Conservation (phyloP, 2,329 filamentous ascomycete genomes). For the Pseudogymnoascus sp. region DNA sequence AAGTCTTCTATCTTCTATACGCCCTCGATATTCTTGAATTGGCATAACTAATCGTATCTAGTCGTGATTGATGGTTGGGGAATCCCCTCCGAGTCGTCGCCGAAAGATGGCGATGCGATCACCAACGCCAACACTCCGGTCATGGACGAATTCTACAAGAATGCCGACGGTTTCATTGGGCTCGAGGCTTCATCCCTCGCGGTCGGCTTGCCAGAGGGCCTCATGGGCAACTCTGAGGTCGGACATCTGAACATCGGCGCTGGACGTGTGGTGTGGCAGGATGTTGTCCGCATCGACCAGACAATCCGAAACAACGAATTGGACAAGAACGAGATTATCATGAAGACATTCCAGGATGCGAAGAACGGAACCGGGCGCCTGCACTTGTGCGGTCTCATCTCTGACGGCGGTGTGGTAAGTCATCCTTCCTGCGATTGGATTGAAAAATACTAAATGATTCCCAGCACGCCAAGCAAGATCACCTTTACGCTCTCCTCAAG, state of each 20-base stretch:
- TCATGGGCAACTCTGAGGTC: slow-evolving; percentile 99
- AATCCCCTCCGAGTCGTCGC: slow-evolving; percentile 70
- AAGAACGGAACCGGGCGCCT: slow-evolving; percentile 86
- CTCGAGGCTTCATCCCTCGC: slow-evolving; percentile 94
- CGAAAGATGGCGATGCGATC: slow-evolving; percentile 89
- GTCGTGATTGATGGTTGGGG: slow-evolving; percentile 99
- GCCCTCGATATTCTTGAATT: slow-evolving; percentile 50
- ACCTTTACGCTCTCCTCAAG: slow-evolving; percentile 79
- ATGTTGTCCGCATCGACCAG: slow-evolving; percentile 90
- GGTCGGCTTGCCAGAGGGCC: slow-evolving; percentile 87
- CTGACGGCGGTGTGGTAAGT: slow-evolving; percentile 81
- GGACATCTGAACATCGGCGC: slow-evolving; percentile 98
- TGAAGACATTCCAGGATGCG: slow-evolving; percentile 65
- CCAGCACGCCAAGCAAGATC: slow-evolving; percentile 87
- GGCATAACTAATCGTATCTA: slow-evolving; percentile 54
- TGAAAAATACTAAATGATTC: slow-evolving; percentile 15
- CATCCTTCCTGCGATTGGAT: slow-evolving; percentile 4
- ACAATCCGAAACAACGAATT: slow-evolving; percentile 57
- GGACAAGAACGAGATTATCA: slow-evolving; percentile 29
- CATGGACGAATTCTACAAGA: slow-evolving; percentile 88
- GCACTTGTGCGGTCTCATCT: slow-evolving; percentile 86
- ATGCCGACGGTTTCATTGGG: slow-evolving; percentile 77
- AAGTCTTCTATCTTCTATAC: slow-evolving; percentile 38
- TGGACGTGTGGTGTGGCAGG: slow-evolving; percentile 96
- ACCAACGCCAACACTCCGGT: slow-evolving; percentile 84